A percentile compares a stretch with the other conserved stretches of the same genome.
Conservation (phyloP, 768 basidiomycete genomes). For the Collybiopsis confluens region DNA sequence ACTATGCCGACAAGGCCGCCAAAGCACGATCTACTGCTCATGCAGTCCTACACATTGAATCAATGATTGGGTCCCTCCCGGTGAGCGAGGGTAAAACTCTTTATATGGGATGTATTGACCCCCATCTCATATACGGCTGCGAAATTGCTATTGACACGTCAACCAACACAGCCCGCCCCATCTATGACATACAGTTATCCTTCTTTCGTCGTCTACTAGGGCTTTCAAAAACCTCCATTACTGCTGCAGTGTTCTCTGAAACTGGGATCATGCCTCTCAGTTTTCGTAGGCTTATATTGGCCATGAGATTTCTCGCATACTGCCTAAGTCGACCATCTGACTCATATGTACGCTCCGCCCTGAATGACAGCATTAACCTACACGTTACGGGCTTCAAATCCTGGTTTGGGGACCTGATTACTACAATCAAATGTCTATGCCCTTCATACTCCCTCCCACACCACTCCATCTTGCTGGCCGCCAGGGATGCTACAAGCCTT, state of each 20-base stretch:
- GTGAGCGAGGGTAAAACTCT: constrained; percentile 7
- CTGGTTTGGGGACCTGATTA: background rate
- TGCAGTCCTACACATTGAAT: constrained; percentile 9
- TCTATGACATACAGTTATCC: background rate
- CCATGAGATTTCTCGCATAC: background rate
- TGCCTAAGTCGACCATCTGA: background rate
- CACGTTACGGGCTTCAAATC: background rate
- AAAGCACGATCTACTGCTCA: constrained; percentile 9
- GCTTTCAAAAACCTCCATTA: background rate
- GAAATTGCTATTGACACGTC: background rate
- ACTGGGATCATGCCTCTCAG: background rate
- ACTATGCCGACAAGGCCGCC: constrained; percentile 11
- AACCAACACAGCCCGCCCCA: background rate
- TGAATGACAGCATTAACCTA: background rate
- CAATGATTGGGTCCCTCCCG: constrained; percentile 11
- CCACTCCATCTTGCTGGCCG: background rate
- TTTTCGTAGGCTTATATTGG: background rate
- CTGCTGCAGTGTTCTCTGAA: background rate
- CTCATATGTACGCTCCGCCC: background rate
- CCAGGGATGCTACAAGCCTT: background rate
- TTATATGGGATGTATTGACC: constrained; percentile 7
- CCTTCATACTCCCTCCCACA: background rate
- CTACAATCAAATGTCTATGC: background rate
- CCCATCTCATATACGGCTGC: background rate
- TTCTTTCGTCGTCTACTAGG: background rate